Base-by-base conservation (phyloP, 345 rosid genomes). In the Syzygium oleosum region DNA sequence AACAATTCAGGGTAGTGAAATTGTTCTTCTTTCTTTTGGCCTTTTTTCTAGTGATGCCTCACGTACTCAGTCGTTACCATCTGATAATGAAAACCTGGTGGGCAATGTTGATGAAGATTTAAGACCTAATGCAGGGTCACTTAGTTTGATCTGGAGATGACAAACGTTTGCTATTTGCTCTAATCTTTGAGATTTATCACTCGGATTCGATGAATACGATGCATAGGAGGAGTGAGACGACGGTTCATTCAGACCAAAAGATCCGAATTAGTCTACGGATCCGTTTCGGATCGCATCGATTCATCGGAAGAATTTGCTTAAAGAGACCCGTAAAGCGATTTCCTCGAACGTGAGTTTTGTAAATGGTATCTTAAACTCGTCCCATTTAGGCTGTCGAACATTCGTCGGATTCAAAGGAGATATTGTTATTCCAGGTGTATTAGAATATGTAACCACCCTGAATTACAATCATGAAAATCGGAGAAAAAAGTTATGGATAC, bases 1-100 rank as follows among this genome's bases (percentile, higher is more conserved):
- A 88, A 85, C 68, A 56, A 80, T 19, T 63, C 89, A 8, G 89
- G 93, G 78, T 90, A 92, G 95, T 68, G 86, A 51, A 86, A 29
- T 12, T 6, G 87, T 17, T 19, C 49, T 31, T 4, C 19, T 65
- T 4, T 14, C 6, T 12, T 19, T n/a, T 8, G 52, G 1, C 43
- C 25, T 5, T 38, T 19, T 16, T 73, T 22, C 83, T 38, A 73
- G 49, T 5, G 83, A 38, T 73, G 83, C 83, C 83, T 73, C 83
- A 2, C 46, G 15, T 19, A 10, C 83, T 38, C 83, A 19, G 83
- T 38, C 83, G 14, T 29, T 38, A 22, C 83, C 83, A 73, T 38
- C 6, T 73, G 83, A 73, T 34, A 22, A 38, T 19, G 27, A 1
- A 6, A 6, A 61, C 73, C 29, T 61, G 73, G 73, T 8, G 73